Percentiles rank a stretch among this genome's conserved stretches.
Conservation (phyloP, 1,284 basidiomycete genomes). For the Marasmius tenuissimus region DNA sequence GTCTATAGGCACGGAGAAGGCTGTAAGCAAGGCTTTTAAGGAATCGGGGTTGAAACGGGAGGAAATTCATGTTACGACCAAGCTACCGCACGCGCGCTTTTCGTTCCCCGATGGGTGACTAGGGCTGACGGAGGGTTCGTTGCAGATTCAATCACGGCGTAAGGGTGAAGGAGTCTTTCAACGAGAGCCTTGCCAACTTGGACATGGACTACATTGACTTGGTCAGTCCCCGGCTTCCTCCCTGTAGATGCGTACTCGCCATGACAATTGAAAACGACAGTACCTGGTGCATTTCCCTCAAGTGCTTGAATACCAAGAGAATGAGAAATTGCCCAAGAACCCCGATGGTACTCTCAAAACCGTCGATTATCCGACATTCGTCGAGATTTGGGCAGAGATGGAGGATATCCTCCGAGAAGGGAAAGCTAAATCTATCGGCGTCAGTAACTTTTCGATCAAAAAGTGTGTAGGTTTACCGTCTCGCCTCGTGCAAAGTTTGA, state of each 20-base stretch:
- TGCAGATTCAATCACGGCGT: slow-evolving; percentile 35
- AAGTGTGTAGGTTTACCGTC: slow-evolving; percentile 16
- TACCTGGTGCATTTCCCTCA: slow-evolving; percentile 71
- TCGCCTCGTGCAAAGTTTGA: no score
- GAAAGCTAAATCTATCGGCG: slow-evolving; percentile 43
- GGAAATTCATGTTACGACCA: slow-evolving; percentile 52
- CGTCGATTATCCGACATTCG: slow-evolving; percentile 19
- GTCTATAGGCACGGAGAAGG: slow-evolving; percentile 39
- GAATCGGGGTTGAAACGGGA: slow-evolving; percentile 45
- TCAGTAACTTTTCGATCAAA: slow-evolving; percentile 33
- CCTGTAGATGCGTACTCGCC: slow-evolving; percentile 18
- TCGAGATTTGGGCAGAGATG: slow-evolving; percentile 23
- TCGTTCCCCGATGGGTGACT: not conserved
- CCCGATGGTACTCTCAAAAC: slow-evolving; percentile 18
- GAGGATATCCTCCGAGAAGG: slow-evolving; percentile 20
- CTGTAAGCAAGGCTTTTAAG: slow-evolving; percentile 49
- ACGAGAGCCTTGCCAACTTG: slow-evolving; percentile 54
- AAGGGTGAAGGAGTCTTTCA: slow-evolving; percentile 47
- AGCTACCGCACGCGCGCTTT: slow-evolving; percentile 31
- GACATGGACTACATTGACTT: slow-evolving; percentile 62
- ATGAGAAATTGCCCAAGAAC: slow-evolving; percentile 8
- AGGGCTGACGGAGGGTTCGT: slow-evolving; percentile 1
- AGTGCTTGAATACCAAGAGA: slow-evolving; percentile 14
- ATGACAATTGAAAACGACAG: not conserved
- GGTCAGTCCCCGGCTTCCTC: slow-evolving; percentile 16